phyloP scores from a whole-genome alignment of 192 early-diverging fungal genomes.

The Entophlyctis luteolus region DNA sequence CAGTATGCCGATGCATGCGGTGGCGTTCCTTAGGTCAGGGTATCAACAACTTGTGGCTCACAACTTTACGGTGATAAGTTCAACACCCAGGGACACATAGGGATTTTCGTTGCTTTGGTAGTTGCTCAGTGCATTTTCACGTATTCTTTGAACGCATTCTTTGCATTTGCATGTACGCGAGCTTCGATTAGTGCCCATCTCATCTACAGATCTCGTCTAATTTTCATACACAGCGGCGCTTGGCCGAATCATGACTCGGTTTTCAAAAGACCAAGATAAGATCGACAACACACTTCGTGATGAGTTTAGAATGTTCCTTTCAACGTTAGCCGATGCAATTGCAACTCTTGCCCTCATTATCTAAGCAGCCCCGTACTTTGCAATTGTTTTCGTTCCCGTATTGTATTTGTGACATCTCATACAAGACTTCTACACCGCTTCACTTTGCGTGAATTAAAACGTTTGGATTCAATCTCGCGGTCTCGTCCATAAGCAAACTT shows the following conservation, averaged over 20 bases:
- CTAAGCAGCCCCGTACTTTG: slow-evolving; percentile 56
- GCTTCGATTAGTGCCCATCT: slow-evolving; percentile 62
- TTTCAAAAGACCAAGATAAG: slow-evolving; percentile 66
- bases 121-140: slow-evolving; percentile 46
- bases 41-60: slow-evolving; percentile 45
- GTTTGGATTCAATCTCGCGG: slow-evolving; percentile 77
- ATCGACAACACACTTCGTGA: slow-evolving; percentile 66
- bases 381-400: slow-evolving; percentile 71
- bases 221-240: slow-evolving; percentile 72
- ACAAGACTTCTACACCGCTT: slow-evolving; percentile 70
- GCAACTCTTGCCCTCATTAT: slow-evolving; percentile 60
- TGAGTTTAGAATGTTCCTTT: slow-evolving; percentile 60
- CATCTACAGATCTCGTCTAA: slow-evolving; percentile 56
- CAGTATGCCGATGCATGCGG: slow-evolving; percentile 12
- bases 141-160: slow-evolving; percentile 45
- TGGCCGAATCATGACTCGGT: slow-evolving; percentile 69
- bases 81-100: slow-evolving; percentile 47
- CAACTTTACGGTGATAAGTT: slow-evolving; percentile 12
- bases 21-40: slow-evolving; percentile 23
- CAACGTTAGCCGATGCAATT: slow-evolving; percentile 52
- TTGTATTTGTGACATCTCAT: slow-evolving; percentile 66
- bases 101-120: slow-evolving; percentile 59
- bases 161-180: slow-evolving; percentile 46
- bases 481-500: slow-evolving; percentile 74
- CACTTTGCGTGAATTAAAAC: slow-evolving; percentile 81